These are phyloP conservation scores for Tritrichomonas foetus DNA, from an alignment of 208 protist species.

Conservation along the genomic window DNA sequence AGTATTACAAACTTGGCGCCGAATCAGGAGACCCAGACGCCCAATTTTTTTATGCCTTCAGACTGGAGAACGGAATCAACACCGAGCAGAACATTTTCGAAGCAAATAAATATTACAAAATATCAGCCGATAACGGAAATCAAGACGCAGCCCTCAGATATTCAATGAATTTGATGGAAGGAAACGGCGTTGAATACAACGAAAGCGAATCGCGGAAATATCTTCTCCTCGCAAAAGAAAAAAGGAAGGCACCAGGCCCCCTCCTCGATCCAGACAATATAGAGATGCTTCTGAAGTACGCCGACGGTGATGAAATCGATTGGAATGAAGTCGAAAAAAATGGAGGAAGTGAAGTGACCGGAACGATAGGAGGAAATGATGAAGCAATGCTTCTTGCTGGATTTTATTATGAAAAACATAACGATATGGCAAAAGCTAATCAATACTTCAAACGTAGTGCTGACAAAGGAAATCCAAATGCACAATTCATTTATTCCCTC, in stretches of 20 bases:
- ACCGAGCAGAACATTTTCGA: background rate
- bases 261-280: background rate
- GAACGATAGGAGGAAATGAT: background rate
- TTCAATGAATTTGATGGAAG: background rate
- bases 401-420: background rate
- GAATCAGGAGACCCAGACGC: background rate
- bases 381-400: background rate
- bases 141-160: background rate
- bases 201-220: background rate
- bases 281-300: background rate
- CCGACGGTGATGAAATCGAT: background rate
- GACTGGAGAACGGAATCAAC: background rate
- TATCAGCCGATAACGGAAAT: background rate
- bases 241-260: background rate
- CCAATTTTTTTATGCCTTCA: background rate
- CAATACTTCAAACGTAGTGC: background rate
- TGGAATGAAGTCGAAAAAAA: too few species aligned
- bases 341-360: too few species aligned
- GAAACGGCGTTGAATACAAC: background rate
- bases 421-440: background rate
- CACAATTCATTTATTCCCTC: background rate
- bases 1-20: background rate
- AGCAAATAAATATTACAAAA: background rate
- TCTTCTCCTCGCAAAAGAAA: background rate
- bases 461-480: background rate